Evolutionary conservation across 1,284 basidiomycete genomes (phyloP).

Genomic region (Rhodotorula sp.): DNA sequence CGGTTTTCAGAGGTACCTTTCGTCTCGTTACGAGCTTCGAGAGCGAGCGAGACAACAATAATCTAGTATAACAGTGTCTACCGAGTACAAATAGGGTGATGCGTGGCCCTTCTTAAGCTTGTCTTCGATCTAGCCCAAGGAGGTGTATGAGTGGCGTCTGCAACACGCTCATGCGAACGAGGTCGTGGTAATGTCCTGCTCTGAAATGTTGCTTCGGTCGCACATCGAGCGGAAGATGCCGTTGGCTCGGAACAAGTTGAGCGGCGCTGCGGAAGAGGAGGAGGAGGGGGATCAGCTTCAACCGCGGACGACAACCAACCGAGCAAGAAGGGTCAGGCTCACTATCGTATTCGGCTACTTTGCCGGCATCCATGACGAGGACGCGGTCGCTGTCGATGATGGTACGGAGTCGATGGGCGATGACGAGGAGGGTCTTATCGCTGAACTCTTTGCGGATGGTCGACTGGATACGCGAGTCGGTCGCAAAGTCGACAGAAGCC

Average conservation of each 20-base stretch:
- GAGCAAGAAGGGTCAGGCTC: background rate
- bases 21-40: background rate
- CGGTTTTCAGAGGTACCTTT: background rate
- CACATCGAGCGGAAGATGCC: conserved; percentile 41
- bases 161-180: background rate
- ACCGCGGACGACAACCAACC: background rate
- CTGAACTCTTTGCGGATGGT: conserved; percentile 81
- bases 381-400: conserved; percentile 73
- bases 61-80: background rate
- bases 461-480: conserved; percentile 77
- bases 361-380: conserved; percentile 70
- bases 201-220: conserved; percentile 33
- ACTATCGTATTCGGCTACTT: conserved; percentile 62
- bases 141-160: background rate
- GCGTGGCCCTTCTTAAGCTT: background rate
- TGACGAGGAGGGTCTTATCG: conserved; percentile 60
- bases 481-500: conserved; percentile 65
- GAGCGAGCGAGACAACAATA: background rate
- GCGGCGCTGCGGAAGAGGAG: conserved; percentile 15
- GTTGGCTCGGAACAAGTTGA: conserved; percentile 28
- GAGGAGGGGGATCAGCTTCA: background rate
- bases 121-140: background rate
- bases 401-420: conserved; percentile 66
- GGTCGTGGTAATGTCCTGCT: conserved; percentile 22
- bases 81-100: background rate